These are phyloP conservation scores for Colletotrichum scovillei DNA, from an alignment of 2,329 filamentous ascomycete species.

Conservation along the genomic window DNA sequence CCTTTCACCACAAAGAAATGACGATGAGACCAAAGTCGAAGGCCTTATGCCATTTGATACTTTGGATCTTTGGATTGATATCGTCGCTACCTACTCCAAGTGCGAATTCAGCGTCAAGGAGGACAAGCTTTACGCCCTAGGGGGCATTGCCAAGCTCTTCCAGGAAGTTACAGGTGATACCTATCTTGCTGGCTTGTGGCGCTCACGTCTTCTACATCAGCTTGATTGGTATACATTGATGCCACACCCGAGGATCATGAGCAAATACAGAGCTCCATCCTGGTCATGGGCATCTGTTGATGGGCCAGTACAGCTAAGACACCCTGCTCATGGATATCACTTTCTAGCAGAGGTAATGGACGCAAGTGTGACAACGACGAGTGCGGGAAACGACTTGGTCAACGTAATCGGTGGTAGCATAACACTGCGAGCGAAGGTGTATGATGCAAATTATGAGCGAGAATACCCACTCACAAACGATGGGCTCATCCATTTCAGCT, in stretches of 20 bases:
- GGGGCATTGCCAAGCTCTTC: conserved; percentile 6
- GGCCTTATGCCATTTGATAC: background rate
- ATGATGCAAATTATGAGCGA: background rate
- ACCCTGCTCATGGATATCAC: background rate
- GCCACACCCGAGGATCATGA: background rate
- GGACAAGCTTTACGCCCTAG: conserved; percentile 5
- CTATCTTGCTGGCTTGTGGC: conserved; percentile 23
- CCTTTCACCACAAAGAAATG: accelerated
- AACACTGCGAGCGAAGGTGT: background rate
- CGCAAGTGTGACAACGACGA: background rate
- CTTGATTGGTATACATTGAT: conserved; percentile 42
- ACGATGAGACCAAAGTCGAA: background rate
- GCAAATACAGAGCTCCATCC: background rate
- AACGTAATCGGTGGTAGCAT: background rate
- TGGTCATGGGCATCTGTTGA: background rate
- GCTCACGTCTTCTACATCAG: background rate
- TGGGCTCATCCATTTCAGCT: background rate
- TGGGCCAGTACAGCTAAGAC: background rate
- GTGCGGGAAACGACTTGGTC: background rate
- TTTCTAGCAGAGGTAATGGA: background rate
- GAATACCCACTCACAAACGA: background rate
- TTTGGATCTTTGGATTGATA: background rate
- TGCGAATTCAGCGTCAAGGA: background rate
- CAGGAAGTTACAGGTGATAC: background rate
- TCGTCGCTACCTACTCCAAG: background rate